phyloP scores from a whole-genome alignment of 768 basidiomycete species.

The Boletus huronensis region DNA sequence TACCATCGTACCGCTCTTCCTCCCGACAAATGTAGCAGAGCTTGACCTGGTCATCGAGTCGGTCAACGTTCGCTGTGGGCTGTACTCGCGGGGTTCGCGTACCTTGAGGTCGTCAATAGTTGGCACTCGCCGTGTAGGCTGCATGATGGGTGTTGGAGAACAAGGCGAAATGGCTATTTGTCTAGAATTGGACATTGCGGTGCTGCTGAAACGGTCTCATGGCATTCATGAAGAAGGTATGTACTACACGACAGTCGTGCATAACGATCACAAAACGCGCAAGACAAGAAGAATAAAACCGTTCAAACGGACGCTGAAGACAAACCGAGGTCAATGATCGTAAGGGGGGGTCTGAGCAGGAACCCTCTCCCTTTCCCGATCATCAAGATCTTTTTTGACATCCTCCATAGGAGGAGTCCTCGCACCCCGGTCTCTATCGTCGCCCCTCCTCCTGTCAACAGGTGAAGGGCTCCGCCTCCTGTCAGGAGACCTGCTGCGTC shows the following conservation, averaged over 20 bases:
- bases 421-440: constrained; percentile 47
- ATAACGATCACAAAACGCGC: constrained; percentile 1
- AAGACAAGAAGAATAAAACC: not conserved
- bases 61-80: not conserved
- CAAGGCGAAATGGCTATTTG: not conserved
- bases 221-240: constrained; percentile 20
- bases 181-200: not conserved
- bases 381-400: constrained; percentile 39
- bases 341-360: constrained; percentile 55
- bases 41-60: constrained; percentile 46
- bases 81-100: not conserved
- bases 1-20: constrained; percentile 55
- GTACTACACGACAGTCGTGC: constrained; percentile 16
- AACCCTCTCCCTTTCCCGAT: constrained; percentile 50
- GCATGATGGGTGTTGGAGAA: constrained; percentile 19
- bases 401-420: constrained; percentile 50
- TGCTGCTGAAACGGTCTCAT: constrained; percentile 1
- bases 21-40: constrained; percentile 80
- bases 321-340: constrained; percentile 37
- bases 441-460: constrained; percentile 35
- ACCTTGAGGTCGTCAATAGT: constrained; percentile 36
- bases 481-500: constrained; percentile 49
- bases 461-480: constrained; percentile 46
- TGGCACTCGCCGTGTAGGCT: constrained; percentile 24
- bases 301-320: not conserved